Evolutionary conservation across 1,139 yeast genomes (phyloP).

Genomic region (Yamadazyma friedrichii): DNA sequence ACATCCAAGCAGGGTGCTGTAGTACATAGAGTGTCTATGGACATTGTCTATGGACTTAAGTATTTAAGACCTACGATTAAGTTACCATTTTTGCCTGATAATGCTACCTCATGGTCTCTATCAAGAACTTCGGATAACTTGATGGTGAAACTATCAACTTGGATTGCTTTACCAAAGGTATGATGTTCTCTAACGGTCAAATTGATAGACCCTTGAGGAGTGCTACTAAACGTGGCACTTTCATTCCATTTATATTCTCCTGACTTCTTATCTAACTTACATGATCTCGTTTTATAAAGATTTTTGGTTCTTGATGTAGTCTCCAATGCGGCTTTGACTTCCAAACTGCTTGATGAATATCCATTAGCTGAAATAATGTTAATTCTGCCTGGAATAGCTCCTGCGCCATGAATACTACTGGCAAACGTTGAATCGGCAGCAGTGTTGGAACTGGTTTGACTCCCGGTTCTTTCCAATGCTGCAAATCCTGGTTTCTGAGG

Average conservation of each 20-base stretch:
- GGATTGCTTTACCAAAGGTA: constrained; percentile 68
- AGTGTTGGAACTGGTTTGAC: constrained; percentile 28
- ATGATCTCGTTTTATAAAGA: constrained; percentile 62
- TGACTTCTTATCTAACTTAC: constrained; percentile 48
- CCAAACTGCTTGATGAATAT: constrained; percentile 30
- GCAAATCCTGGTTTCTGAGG: constrained; percentile 35
- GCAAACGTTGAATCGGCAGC: constrained; percentile 36
- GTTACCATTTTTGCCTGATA: constrained; percentile 30
- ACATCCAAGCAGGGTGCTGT: neutral
- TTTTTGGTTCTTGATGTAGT: constrained; percentile 55
- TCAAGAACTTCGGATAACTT: constrained; percentile 36
- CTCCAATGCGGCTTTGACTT: constrained; percentile 52
- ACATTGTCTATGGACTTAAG: constrained; percentile 5
- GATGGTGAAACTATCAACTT: constrained; percentile 56
- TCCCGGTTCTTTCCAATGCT: constrained; percentile 22
- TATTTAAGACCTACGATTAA: constrained; percentile 32
- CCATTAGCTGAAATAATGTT: constrained; percentile 46
- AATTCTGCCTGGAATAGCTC: constrained; percentile 53
- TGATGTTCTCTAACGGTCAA: constrained; percentile 68
- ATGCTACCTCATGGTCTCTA: constrained; percentile 28
- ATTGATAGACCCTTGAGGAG: constrained; percentile 55
- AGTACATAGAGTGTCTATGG: neutral
- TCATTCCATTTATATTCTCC: constrained; percentile 62
- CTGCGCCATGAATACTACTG: constrained; percentile 35
- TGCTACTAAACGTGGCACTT: constrained; percentile 63